Conservation (phyloP, 805 yeast genomes). For the Myxozyma lipomycoides region DNA sequence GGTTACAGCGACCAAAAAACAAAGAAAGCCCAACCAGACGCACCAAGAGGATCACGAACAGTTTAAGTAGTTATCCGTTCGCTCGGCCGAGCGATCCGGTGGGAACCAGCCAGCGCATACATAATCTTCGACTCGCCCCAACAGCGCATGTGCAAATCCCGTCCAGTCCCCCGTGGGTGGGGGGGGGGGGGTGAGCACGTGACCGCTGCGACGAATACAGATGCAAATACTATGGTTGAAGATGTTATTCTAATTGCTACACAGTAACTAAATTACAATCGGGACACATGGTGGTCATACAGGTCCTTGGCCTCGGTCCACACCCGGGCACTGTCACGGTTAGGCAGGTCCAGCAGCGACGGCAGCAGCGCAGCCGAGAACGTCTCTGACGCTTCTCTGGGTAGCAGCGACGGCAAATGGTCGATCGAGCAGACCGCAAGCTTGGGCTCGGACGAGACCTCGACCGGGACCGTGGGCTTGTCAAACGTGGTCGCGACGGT, state of each 20-base stretch:
- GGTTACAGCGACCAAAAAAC: too few species aligned
- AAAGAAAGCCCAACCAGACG: too few species aligned
- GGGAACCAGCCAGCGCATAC: too few species aligned
- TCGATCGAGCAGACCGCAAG: conserved; percentile 91
- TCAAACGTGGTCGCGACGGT: conserved; percentile 82
- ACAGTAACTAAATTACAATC: conserved; percentile 41
- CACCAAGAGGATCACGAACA: too few species aligned
- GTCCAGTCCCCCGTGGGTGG: neutral
- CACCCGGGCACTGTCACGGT: conserved; percentile 77
- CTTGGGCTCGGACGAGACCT: conserved; percentile 68
- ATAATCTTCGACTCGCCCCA: too few species aligned
- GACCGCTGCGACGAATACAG: too few species aligned
- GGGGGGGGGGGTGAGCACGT: neutral
- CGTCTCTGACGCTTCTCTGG: conserved; percentile 95
- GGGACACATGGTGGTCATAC: conserved; percentile 78
- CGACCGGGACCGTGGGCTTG: conserved; percentile 84
- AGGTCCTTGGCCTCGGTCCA: conserved; percentile 87
- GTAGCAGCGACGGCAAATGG: conserved; percentile 90
- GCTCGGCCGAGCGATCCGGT: too few species aligned
- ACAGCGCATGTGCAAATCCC: neutral
- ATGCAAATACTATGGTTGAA: neutral
- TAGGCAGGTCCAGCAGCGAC: conserved; percentile 75
- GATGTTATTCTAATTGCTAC: neutral
- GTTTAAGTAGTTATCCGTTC: too few species aligned
- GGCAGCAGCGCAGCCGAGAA: conserved; percentile 87